Evolutionary conservation across 441 rosid genomes (phyloP).

Genomic region (Gossypium lobatum): DNA sequence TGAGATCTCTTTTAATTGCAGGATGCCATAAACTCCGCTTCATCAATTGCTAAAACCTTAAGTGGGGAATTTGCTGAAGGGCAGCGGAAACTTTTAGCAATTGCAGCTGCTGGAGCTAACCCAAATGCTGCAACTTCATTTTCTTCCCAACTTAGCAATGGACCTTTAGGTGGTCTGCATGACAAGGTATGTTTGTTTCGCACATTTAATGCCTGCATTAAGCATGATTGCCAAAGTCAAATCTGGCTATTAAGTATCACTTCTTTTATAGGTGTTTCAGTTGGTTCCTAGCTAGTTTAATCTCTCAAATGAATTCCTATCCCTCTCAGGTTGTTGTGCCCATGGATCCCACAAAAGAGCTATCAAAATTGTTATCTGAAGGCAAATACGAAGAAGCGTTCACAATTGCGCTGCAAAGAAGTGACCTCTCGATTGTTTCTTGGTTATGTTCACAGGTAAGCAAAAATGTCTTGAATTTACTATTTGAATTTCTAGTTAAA

Average conservation of each 20-base stretch:
- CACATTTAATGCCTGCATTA: neutral
- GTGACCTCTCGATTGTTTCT: slow-evolving; percentile 49
- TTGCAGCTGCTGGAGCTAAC: slow-evolving; percentile 49
- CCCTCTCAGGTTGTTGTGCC: slow-evolving; percentile 41
- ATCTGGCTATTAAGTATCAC: neutral
- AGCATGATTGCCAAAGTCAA: slow-evolving; percentile 1
- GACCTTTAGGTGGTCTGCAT: slow-evolving; percentile 39
- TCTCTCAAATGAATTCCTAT: slow-evolving; percentile 4
- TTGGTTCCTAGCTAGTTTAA: slow-evolving; percentile 3
- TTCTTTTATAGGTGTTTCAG: slow-evolving; percentile 5
- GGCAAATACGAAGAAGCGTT: slow-evolving; percentile 61
- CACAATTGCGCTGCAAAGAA: slow-evolving; percentile 48
- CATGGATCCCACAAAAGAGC: slow-evolving; percentile 48
- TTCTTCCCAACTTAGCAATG: slow-evolving; percentile 43
- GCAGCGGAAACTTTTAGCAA: slow-evolving; percentile 44
- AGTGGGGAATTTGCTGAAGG: slow-evolving; percentile 58
- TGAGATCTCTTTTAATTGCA: slow-evolving; percentile 25
- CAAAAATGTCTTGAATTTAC: neutral
- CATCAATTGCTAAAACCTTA: slow-evolving; percentile 41
- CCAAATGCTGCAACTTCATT: slow-evolving; percentile 32
- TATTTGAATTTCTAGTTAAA: neutral
- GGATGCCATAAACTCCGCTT: slow-evolving; percentile 55
- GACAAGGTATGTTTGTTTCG: slow-evolving; percentile 38
- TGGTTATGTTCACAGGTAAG: slow-evolving; percentile 50
- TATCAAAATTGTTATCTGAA: slow-evolving; percentile 45